Evolutionary conservation across 1,284 basidiomycete genomes (phyloP), one percentile per base, ranked within the genome.

Genomic region (Ceratobasidium sp.): DNA sequence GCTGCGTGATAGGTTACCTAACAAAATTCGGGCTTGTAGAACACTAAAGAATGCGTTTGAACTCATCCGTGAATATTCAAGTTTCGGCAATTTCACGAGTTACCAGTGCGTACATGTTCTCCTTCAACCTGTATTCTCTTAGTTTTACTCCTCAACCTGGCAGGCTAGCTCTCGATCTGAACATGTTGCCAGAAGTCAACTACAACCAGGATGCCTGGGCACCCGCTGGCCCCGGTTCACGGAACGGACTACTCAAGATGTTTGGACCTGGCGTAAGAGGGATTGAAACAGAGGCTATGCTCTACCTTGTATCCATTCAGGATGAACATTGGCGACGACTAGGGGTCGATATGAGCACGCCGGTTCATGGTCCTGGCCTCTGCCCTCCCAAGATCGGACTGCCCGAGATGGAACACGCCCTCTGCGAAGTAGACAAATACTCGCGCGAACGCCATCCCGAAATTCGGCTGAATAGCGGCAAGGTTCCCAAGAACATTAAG

Each of bases 371-470:
- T 46, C 82, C 82, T 26, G 73, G 77, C 55, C 75, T 83, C 23
- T 70, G 72, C 45, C 46, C 57, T 21, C 72, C 58, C 21, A 58
- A 55, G 39, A 67, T 83, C 36, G 78, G 78, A 34, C 78, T 82
- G 73, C 81, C 84, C 72, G 83, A 84, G 76, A 82, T 90, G 69
- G 89, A 91, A 78, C 89, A 91, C 76, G 83, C 86, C 0, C 78
- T 90, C 21, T 91, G 89, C 77, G 89, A 91, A 76, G 81, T 89
- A 26, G 87, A 89, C 80, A 90, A 90, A 77, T 90, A 89, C 74
- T 80, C 85, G 23, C 85, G 88, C n/a, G 79, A 79, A 21, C 80
- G 78, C 12, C 83, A 84, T 75, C 82, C 83, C 1, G 57, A 76
- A 26, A 76, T 84, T 43, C 39, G 23, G 21, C 55, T 70, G 16